Conservation (phyloP, 2,329 filamentous ascomycete genomes). For the Trichoderma oligosporum region DNA sequence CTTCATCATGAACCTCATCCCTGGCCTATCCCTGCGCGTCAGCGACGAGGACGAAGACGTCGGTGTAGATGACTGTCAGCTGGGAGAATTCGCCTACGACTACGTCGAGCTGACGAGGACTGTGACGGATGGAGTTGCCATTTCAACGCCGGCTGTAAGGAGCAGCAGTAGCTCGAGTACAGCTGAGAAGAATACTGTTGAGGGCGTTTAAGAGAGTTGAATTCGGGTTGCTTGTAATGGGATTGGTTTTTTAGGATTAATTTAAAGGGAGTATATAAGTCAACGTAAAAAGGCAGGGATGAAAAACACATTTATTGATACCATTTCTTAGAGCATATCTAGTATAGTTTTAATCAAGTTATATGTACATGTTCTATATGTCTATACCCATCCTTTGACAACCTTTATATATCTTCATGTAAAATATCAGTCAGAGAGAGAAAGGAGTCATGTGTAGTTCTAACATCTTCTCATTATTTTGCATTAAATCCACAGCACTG, state of each 20-base stretch:
- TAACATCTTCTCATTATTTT: not conserved
- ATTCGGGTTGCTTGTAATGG: not conserved
- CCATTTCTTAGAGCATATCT: slow-evolving; percentile 11
- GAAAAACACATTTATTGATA: slow-evolving; percentile 2
- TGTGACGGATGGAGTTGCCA: slow-evolving; percentile 43
- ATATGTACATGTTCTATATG: not conserved
- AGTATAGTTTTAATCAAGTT: not conserved
- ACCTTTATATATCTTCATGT: too few relatives aligned
- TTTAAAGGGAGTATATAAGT: not conserved
- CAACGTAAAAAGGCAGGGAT: not conserved
- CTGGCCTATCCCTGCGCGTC: slow-evolving; percentile 66
- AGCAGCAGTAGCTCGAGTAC: slow-evolving; percentile 27
- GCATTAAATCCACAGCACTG: not conserved
- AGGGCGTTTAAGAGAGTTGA: not conserved
- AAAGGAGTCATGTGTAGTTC: too few relatives aligned
- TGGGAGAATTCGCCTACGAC: slow-evolving; percentile 80
- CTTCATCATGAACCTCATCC: slow-evolving; percentile 66
- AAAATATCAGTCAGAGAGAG: too few relatives aligned
- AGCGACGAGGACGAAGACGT: slow-evolving; percentile 64
- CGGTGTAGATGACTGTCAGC: slow-evolving; percentile 69
- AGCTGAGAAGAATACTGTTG: slow-evolving; percentile 30
- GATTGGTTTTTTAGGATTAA: not conserved
- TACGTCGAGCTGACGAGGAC: slow-evolving; percentile 70
- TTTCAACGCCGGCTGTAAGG: slow-evolving; percentile 21
- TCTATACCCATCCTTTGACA: too few relatives aligned